Conservation (phyloP, 2,329 filamentous ascomycete genomes). For the Alternaria hordeiaustralica region DNA sequence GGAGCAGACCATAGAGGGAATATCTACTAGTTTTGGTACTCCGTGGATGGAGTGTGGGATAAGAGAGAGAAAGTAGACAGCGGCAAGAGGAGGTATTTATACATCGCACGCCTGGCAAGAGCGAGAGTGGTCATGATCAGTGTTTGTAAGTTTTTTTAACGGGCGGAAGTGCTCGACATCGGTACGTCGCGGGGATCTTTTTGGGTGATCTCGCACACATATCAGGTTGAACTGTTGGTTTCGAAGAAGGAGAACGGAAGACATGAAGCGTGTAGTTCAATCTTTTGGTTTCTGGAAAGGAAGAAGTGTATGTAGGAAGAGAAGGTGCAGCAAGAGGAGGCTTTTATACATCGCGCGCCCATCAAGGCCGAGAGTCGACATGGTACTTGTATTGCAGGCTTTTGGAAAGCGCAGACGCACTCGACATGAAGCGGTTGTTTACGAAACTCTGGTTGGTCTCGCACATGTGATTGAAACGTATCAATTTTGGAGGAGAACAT, state of each 20-base stretch:
- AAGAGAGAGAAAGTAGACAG: neutral
- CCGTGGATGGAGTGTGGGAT: neutral
- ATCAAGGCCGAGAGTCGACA: neutral
- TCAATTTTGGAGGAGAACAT: neutral
- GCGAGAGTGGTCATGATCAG: rapidly evolving
- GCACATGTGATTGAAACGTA: neutral
- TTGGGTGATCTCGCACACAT: neutral
- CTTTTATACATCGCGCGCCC: neutral
- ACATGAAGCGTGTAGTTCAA: rapidly evolving
- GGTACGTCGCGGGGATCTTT: neutral
- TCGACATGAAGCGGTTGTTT: neutral
- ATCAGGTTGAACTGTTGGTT: too few relatives aligned
- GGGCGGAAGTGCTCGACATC: neutral
- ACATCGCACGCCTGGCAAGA: neutral
- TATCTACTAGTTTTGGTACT: too few relatives aligned
- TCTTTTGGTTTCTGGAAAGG: too few relatives aligned
- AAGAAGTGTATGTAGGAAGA: too few relatives aligned
- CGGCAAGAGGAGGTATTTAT: neutral
- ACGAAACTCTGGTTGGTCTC: neutral
- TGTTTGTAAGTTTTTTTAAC: neutral
- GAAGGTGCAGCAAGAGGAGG: rapidly evolving
- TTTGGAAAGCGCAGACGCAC: neutral
- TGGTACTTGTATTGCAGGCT: neutral
- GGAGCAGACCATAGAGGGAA: neutral
- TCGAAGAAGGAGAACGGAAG: too few relatives aligned